Evolutionary conservation across 2,329 filamentous ascomycete species (phyloP), one percentile per base, ranked within the genome.

Genomic region (Alternaria angustiovoidea): DNA sequence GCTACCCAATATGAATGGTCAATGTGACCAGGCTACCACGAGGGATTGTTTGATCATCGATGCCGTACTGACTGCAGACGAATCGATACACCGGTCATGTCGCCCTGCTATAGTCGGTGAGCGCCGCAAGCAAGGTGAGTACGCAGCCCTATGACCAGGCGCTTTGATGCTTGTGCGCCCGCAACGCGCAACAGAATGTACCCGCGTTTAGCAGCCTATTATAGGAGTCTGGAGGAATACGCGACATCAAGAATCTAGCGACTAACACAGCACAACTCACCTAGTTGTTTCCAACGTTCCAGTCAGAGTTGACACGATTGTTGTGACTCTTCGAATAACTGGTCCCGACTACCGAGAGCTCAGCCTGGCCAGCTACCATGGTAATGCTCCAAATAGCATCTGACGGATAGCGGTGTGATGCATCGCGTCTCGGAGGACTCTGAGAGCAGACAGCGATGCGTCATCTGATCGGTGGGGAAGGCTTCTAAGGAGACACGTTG

Each of bases 401-500:
- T 30, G 20, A 41, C 36, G 57, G 47, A 42, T 46, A 51, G 65
- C 65, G 65, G 65, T 67, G 65, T 65, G 58, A 58, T 48, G 38
- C 49, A 54, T 48, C 53, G 49, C 51, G 41, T 46, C 18, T 32
- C 49, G 28, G 47, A 51, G 43, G 20, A 51, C 52, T 46, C 39
- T 38, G 51, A 30, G 36, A 39, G 51, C 59, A 61, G 60, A 59
- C 54, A 54, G 41, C 46, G 24, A 58, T 54, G 59, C 54, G 54
- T 59, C 62, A 65, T 52, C 42, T 54, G 38, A 57, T 55, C 48
- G 47, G 56, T 56, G 14, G 12, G 32, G 12, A 56, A 51, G 34
- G 52, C 41, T 51, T 49, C 47, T 58, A 57, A 34, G 51, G 56
- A 62, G 61, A 65, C 65, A 67, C 65, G 65, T 65, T 55, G 65